Percentiles rank a stretch among this genome's conserved stretches.
Evolutionary conservation across 192 early-diverging fungal genomes (phyloP).

Genomic region (Coemansia sp.): DNA sequence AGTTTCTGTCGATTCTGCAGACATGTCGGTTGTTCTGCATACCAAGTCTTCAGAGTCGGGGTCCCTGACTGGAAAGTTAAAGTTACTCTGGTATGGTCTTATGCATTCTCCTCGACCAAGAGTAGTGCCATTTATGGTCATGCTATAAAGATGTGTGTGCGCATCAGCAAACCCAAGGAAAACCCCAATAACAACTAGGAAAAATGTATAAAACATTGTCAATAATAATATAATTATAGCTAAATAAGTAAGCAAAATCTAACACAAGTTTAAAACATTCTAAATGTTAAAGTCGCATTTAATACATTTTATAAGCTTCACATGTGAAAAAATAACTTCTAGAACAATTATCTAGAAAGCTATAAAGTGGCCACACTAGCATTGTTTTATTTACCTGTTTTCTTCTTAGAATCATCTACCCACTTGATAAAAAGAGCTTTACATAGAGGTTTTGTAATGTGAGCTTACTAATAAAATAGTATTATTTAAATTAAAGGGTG

Average conservation of each 20-base stretch:
- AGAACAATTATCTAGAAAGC: background rate
- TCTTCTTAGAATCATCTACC: background rate
- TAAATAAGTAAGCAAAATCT: too few species aligned
- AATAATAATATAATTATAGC: too few species aligned
- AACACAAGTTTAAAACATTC: too few species aligned
- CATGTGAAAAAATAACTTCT: background rate
- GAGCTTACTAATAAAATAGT: too few species aligned
- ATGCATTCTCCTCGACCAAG: conserved; percentile 15
- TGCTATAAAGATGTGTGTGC: background rate
- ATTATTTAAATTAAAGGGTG: too few species aligned
- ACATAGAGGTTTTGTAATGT: background rate
- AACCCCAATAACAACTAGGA: background rate
- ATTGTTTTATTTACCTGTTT: background rate
- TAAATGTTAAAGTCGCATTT: background rate
- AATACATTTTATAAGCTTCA: background rate
- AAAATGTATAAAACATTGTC: background rate
- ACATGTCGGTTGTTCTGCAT: conserved; percentile 13
- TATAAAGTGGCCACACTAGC: background rate
- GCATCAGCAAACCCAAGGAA: background rate
- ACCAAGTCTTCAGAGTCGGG: conserved; percentile 7
- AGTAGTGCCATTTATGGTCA: background rate
- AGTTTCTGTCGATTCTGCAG: background rate
- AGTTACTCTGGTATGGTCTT: conserved; percentile 12
- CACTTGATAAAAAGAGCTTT: background rate
- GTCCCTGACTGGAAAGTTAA: conserved; percentile 29